phyloP scores from a whole-genome alignment of 116 monocot genomes.

The Cymodocea nodosa region DNA sequence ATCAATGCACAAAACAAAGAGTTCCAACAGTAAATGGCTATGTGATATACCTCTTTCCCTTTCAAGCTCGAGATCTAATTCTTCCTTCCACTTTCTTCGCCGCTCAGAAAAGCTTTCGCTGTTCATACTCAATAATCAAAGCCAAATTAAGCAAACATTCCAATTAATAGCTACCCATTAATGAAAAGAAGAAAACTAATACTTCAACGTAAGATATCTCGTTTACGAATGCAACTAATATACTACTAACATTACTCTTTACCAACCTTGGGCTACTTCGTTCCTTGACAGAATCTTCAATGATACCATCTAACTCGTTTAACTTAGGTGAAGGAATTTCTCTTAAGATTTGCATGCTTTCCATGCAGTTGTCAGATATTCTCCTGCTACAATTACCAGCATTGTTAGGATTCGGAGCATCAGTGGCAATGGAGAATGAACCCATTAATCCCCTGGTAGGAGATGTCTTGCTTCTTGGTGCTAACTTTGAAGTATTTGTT shows the following conservation, averaged over 20 bases:
- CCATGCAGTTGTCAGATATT: conserved; percentile 13
- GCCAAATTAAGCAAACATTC: background rate
- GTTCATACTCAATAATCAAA: conserved; percentile 1
- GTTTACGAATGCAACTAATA: too few relatives aligned
- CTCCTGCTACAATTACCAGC: conserved; percentile 12
- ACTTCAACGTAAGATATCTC: too few relatives aligned
- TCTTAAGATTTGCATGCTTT: conserved; percentile 21
- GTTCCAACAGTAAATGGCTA: background rate
- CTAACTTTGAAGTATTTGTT: conserved; percentile 25
- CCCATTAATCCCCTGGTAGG: conserved; percentile 24
- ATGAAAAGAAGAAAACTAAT: background rate
- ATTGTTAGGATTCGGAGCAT: conserved; percentile 10
- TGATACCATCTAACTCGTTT: conserved; percentile 28
- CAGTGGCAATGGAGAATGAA: conserved; percentile 4
- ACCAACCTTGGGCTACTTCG: conserved; percentile 37
- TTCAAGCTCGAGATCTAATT: conserved; percentile 72
- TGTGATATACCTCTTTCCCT: conserved; percentile 45
- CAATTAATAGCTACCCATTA: background rate
- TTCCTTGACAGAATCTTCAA: conserved; percentile 31
- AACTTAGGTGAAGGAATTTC: conserved; percentile 53
- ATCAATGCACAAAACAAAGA: background rate
- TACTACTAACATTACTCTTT: background rate
- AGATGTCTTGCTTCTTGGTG: conserved; percentile 37
- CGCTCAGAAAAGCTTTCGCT: conserved; percentile 27
- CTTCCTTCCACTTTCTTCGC: conserved; percentile 74